Base-by-base conservation (phyloP, 345 rosid species). In the Combretum micranthum region DNA sequence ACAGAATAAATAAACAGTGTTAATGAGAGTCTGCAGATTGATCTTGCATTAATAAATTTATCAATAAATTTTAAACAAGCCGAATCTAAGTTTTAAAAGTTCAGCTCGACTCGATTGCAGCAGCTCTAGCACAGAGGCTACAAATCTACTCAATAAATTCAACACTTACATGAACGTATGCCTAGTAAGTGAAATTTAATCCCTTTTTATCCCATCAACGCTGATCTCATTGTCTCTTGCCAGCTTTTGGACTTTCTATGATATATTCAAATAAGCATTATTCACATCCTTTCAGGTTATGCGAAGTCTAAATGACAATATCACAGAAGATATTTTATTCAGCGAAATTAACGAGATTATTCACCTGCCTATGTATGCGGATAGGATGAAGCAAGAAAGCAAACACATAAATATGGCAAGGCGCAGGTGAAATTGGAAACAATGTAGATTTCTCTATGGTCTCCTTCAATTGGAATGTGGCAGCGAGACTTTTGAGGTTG, bases 261-360 rank as follows among this genome's bases (percentile, higher is more conserved):
- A 60, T 54, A 26, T 54, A 12, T 21, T 37, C 16, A n/a, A 54
- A 32, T 37, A 17, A 15, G 42, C 8, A 50, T 23, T 60, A 20
- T 44, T 43, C 21, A 32, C 17, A 11, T 37, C 39, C n/a, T 32
- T 2, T 59, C 79, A 93, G 99, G 97, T 89, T 60, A 85, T 87
- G 97, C 80, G 94, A 56, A 93, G 99, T 75, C 89, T 89, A 68
- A 75, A 44, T 66, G 99, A 93, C 77, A 93, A 93, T 62, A 93
- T 93, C 68, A 93, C 97, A 6, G 99, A 89, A 75, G 99, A 89
- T 5, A 66, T 89, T 32, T 71, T 93, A 67, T 68, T 89, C 78
- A 71, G 79, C 11, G 97, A 93, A 78, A 93, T 93, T 32, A 19
- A 71, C 3, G 97, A 89, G 77, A 89, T 87, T 50, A 87, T 85